A percentile compares a stretch with the other conserved stretches of the same genome.
Evolutionary conservation across 2,329 filamentous ascomycete species (phyloP).

Genomic region (Nemania sp.): DNA sequence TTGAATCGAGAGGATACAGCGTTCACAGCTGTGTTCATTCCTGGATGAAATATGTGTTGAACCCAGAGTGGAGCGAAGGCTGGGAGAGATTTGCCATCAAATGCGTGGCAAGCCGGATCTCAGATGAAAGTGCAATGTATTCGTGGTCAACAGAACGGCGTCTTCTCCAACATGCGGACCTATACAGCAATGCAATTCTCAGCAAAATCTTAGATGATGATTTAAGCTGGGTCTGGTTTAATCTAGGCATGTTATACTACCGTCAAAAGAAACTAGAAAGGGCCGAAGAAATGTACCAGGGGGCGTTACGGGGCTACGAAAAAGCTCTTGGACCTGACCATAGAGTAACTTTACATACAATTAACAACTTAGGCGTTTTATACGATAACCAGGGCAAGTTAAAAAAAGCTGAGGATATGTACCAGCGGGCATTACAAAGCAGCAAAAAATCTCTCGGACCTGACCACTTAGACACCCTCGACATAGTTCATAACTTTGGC

Average conservation of each 20-base stretch:
- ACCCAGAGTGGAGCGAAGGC: neutral
- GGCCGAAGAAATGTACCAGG: constrained; percentile 36
- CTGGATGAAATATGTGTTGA: constrained; percentile 13
- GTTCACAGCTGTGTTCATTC: constrained; percentile 14
- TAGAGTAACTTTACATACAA: neutral
- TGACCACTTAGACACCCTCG: neutral
- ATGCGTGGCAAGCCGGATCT: constrained; percentile 8
- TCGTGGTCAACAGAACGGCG: constrained; percentile 4
- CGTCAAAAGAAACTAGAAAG: constrained; percentile 29
- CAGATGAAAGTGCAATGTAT: neutral
- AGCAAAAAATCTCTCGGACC: neutral
- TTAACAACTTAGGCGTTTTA: neutral
- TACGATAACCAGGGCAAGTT: neutral
- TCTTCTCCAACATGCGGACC: constrained; percentile 13
- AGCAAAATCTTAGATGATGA: neutral
- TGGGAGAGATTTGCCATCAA: neutral
- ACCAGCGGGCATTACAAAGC: neutral
- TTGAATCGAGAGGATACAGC: constrained; percentile 14
- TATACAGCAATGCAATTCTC: neutral
- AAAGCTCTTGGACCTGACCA: constrained; percentile 6
- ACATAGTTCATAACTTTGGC: neutral
- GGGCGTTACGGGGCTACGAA: constrained; percentile 33
- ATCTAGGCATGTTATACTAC: constrained; percentile 34
- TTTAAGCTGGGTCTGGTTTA: constrained; percentile 23
- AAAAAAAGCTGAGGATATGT: neutral